Conservation (phyloP, 805 yeast species). For the Candida quercuum region DNA sequence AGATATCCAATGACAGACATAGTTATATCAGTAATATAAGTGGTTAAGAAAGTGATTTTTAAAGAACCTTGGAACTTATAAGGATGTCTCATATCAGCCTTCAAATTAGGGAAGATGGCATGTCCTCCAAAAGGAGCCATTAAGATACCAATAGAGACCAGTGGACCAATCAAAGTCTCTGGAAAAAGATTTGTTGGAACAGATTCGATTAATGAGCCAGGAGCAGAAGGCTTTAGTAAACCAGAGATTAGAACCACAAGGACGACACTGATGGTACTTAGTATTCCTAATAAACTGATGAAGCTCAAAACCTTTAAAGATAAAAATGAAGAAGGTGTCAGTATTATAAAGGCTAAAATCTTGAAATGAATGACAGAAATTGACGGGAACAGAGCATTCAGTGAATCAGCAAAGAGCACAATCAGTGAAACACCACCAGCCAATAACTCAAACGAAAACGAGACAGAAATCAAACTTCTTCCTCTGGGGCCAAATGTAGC, state of each 20-base stretch:
- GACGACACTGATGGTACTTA: constrained; percentile 64
- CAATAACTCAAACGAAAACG: constrained; percentile 71
- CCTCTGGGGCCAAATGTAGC: constrained; percentile 81
- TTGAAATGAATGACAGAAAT: constrained; percentile 55
- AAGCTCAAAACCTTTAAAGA: constrained; percentile 72
- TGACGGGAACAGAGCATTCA: constrained; percentile 59
- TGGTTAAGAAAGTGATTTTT: constrained; percentile 52
- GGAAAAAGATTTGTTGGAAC: constrained; percentile 72
- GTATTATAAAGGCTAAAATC: constrained; percentile 58
- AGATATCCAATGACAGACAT: constrained; percentile 66
- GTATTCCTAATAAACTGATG: constrained; percentile 63
- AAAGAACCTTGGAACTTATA: constrained; percentile 48
- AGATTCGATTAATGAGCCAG: constrained; percentile 68
- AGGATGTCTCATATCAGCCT: constrained; percentile 68
- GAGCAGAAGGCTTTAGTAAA: constrained; percentile 47
- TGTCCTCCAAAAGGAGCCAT: constrained; percentile 87
- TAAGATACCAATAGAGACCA: constrained; percentile 60
- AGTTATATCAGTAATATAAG: constrained; percentile 52
- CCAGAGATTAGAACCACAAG: constrained; percentile 58
- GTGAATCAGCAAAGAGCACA: constrained; percentile 80
- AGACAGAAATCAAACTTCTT: constrained; percentile 61
- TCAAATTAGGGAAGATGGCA: constrained; percentile 71
- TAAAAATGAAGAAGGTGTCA: constrained; percentile 78
- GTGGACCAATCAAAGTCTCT: constrained; percentile 38
- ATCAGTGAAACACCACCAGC: constrained; percentile 81